Base-by-base conservation (phyloP, 495 filamentous ascomycete genomes). In the Aspergillus steynii region DNA sequence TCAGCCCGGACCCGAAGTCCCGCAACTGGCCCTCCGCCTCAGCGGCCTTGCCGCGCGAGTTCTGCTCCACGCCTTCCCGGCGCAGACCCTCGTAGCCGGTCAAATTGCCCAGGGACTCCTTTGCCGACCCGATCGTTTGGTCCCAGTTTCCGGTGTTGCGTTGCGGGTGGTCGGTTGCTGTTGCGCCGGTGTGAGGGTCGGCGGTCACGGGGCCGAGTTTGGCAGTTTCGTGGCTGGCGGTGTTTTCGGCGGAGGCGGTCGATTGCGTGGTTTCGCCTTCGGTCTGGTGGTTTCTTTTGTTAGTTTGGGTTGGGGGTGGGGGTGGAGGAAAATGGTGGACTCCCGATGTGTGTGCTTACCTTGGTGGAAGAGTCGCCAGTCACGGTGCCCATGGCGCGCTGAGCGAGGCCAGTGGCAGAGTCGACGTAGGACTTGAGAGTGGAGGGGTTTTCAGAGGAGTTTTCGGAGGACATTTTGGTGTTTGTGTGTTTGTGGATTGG, bases 21-120 rank as follows among this genome's bases (percentile, higher is more conserved):
- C 79, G 85, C 49, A 96, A 63, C 78, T 97, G 94, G 42, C 94
- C 93, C 68, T 86, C 80, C 20, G 93, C 92, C 73, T 97, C 92
- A 68, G 89, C 85, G 45, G 80, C 85, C 77, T 95, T 90, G 32
- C 94, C 94, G 54, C 87, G 79, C 15, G 81, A 79, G 67, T 97
- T 96, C 75, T 97, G 92, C 67, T 89, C 74, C 50, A 83, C 82
- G 27, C 93, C 93, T 31, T 86, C 69, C 52, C 84, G 81, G 74
- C 91, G 92, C 52, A 98, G 74, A 50, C 71, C 81, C 77, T 95
- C 88, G 60, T 83, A 84, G 60, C 94, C 94, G 53, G 93, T 61
- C 10, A 92, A 51, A 63, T 87, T 87, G 58, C 94, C 94, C 5
- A 96, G 55, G 31, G 85, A 79, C 69, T 97, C 92, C 83, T 98